Conservation (phyloP, 1,284 basidiomycete genomes). For the Ustilago loliicola region DNA sequence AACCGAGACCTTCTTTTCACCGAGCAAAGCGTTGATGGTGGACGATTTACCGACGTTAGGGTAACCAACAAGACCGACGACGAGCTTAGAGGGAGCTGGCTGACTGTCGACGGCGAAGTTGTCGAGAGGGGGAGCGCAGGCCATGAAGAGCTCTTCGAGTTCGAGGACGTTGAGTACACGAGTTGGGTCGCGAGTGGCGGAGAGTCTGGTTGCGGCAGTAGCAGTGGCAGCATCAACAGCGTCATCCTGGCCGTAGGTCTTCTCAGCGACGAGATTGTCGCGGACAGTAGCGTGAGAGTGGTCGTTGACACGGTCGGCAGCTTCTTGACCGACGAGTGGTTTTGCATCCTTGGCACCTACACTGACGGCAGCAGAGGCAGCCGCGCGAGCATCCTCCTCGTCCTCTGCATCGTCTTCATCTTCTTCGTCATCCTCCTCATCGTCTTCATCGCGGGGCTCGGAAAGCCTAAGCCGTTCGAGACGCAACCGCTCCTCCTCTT, state of each 20-base stretch:
- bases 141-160: constrained; percentile 86
- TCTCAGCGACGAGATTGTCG: constrained; percentile 41
- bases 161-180: constrained; percentile 88
- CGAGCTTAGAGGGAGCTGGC: constrained; percentile 73
- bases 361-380: constrained; percentile 41
- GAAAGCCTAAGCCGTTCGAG: constrained; percentile 64
- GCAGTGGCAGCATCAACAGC: constrained; percentile 64
- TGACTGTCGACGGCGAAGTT: constrained; percentile 70
- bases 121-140: constrained; percentile 81
- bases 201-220: constrained; percentile 62
- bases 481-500: constrained; percentile 74
- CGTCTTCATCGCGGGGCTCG: constrained; percentile 59
- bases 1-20: constrained; percentile 70
- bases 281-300: constrained; percentile 34
- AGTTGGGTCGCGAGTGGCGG: constrained; percentile 76
- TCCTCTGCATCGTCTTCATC: constrained; percentile 70
- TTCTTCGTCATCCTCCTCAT: constrained; percentile 45
- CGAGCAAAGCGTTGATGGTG: constrained; percentile 69
- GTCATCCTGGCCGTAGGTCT: constrained; percentile 33
- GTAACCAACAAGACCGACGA: constrained; percentile 78
- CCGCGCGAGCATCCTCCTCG: constrained; percentile 60
- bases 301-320: constrained; percentile 34
- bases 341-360: constrained; percentile 48
- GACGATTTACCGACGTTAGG: constrained; percentile 74
- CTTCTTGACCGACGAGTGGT: constrained; percentile 53